Conservation (phyloP, 129 eudicot genomes). For the Flaveria ramosissima region DNA sequence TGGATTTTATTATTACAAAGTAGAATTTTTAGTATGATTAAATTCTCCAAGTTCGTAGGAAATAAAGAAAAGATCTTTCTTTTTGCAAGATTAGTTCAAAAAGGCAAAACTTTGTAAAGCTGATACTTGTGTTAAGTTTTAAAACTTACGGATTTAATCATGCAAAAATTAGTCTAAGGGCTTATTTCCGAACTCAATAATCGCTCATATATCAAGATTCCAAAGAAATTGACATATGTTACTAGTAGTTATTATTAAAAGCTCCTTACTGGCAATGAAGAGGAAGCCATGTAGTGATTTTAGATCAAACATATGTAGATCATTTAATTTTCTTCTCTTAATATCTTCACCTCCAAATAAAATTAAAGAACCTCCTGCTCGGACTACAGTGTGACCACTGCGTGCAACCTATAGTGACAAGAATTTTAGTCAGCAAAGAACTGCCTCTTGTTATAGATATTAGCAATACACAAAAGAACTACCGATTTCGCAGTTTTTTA, state of each 20-base stretch:
- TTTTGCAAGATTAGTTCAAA: background rate
- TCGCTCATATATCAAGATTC: background rate
- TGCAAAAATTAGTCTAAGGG: background rate
- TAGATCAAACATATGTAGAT: constrained; percentile 95
- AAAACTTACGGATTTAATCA: background rate
- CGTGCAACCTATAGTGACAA: constrained; percentile 68
- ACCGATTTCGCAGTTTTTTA: background rate
- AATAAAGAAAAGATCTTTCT: background rate
- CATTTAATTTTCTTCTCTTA: constrained; percentile 86
- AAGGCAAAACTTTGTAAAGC: background rate
- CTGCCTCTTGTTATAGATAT: background rate
- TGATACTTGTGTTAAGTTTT: background rate
- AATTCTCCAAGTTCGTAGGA: background rate
- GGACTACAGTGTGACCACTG: constrained; percentile 89
- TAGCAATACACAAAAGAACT: background rate
- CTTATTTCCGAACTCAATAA: background rate
- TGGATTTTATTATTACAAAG: background rate
- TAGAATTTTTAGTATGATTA: background rate
- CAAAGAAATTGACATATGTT: background rate
- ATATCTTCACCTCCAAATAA: constrained; percentile 93
- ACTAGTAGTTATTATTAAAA: background rate
- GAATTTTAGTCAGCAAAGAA: constrained; percentile 14
- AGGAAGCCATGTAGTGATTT: constrained; percentile 99
- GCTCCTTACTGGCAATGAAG: constrained; percentile 94
- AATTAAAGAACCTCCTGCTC: constrained; percentile 73